Percentiles rank a stretch among this genome's conserved stretches.
These are phyloP conservation scores for Cronartium ribicola DNA, from an alignment of 1,284 basidiomycete species.

Conservation along the genomic window DNA sequence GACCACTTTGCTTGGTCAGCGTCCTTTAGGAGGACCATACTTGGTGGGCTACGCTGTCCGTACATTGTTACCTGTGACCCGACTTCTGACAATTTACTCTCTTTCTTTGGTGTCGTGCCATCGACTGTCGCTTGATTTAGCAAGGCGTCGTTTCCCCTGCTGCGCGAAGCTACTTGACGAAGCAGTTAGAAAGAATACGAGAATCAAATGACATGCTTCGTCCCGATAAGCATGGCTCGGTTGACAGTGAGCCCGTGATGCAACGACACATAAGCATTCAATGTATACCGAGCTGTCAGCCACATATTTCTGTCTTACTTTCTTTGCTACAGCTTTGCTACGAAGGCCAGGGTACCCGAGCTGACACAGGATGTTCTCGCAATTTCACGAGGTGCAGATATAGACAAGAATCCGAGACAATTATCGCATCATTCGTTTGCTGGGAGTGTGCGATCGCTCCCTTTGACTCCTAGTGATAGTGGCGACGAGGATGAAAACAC, in stretches of 20 bases:
- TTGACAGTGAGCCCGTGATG: background rate
- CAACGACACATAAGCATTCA: background rate
- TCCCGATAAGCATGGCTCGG: background rate
- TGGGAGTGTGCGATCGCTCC: slow-evolving; percentile 8
- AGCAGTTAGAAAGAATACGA: background rate
- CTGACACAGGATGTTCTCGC: background rate
- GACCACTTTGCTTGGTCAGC: background rate
- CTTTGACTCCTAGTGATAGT: slow-evolving; percentile 20
- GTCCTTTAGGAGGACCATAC: background rate
- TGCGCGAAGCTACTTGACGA: background rate
- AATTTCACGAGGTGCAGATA: background rate
- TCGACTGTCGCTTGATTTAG: background rate
- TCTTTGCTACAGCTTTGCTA: no score
- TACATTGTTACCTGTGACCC: background rate
- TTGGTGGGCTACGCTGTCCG: background rate
- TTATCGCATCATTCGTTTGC: background rate
- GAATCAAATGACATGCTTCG: background rate
- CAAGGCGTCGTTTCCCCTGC: background rate
- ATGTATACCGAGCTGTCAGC: background rate
- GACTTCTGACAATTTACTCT: background rate
- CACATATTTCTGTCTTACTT: background rate
- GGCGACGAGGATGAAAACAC: slow-evolving; percentile 11
- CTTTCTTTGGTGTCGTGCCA: background rate
- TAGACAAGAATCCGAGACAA: background rate
- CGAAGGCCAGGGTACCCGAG: background rate